phyloP scores from a whole-genome alignment of 129 eudicot genomes.

The Rutidosis leptorrhynchoides region DNA sequence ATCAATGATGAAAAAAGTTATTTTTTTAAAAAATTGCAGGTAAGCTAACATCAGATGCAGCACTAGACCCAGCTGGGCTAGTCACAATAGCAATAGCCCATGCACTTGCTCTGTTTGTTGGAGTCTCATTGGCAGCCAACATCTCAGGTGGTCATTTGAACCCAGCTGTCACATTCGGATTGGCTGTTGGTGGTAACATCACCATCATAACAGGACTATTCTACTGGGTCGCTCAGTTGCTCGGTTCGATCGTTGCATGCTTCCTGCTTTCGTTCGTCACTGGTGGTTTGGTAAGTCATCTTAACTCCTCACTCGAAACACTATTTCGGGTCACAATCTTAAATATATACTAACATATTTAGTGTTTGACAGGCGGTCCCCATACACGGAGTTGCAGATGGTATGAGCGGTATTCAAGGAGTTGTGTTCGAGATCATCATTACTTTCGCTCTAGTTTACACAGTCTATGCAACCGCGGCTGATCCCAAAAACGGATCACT shows the following conservation, averaged over 20 bases:
- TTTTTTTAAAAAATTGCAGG: conserved; percentile 13
- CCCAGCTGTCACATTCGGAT: conserved; percentile 64
- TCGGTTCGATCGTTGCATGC: conserved; percentile 51
- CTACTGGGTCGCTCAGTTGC: conserved; percentile 54
- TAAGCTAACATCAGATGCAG: conserved; percentile 47
- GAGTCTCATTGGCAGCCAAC: conserved; percentile 63
- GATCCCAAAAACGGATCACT: conserved; percentile 73
- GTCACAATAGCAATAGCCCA: conserved; percentile 58
- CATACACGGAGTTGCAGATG: conserved; percentile 55
- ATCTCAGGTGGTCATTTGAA: conserved; percentile 73
- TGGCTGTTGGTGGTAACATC: conserved; percentile 66
- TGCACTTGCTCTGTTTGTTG: conserved; percentile 63
- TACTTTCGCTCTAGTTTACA: conserved; percentile 57
- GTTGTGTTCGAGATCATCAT: conserved; percentile 59
- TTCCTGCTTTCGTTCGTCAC: conserved; percentile 52
- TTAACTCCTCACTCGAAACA: neutral
- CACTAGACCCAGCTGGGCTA: conserved; percentile 51
- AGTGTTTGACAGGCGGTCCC: conserved; percentile 45
- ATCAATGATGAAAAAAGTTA: neutral
- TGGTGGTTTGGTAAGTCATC: conserved; percentile 43
- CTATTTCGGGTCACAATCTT: neutral
- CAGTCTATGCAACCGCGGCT: conserved; percentile 61
- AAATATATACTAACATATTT: neutral
- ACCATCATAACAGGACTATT: conserved; percentile 52
- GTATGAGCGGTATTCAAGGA: conserved; percentile 44